A percentile compares a stretch with the other conserved stretches of the same genome.
phyloP scores from a whole-genome alignment of 1,139 yeast genomes.

The Meyerozyma athensensis region DNA sequence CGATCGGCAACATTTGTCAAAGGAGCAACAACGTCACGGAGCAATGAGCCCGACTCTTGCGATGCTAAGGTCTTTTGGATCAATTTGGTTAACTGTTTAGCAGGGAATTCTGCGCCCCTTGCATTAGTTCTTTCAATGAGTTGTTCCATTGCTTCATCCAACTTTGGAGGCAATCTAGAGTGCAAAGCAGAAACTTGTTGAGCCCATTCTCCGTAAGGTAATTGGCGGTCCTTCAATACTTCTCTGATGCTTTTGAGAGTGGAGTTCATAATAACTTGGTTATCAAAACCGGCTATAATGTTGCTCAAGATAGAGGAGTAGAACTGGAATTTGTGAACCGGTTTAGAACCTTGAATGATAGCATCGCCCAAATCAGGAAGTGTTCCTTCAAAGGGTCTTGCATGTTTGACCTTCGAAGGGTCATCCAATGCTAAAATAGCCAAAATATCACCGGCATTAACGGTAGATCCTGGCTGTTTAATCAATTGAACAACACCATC shows the following conservation, averaged over 20 bases:
- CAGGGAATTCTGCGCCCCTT: constrained; percentile 86
- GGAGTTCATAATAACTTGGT: constrained; percentile 86
- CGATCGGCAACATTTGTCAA: constrained; percentile 64
- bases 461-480: constrained; percentile 97
- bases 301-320: constrained; percentile 60
- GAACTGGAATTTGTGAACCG: constrained; percentile 67
- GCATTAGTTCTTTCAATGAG: constrained; percentile 64
- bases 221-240: constrained; percentile 68
- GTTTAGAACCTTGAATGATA: constrained; percentile 74
- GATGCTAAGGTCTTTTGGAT: constrained; percentile 49
- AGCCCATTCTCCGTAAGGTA: constrained; percentile 93
- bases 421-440: constrained; percentile 94
- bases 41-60: constrained; percentile 45
- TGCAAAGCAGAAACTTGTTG: constrained; percentile 85
- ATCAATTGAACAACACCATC: constrained; percentile 88
- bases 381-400: constrained; percentile 91
- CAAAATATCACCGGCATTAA: constrained; percentile 92
- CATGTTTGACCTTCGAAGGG: constrained; percentile 96
- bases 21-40: constrained; percentile 64
- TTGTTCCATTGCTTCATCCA: constrained; percentile 62
- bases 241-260: constrained; percentile 70
- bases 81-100: constrained; percentile 67
- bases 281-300: constrained; percentile 87
- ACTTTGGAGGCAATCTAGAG: constrained; percentile 75
- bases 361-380: constrained; percentile 87